phyloP scores from a whole-genome alignment of 1,284 basidiomycete species.

The Irpex rosettiformis region DNA sequence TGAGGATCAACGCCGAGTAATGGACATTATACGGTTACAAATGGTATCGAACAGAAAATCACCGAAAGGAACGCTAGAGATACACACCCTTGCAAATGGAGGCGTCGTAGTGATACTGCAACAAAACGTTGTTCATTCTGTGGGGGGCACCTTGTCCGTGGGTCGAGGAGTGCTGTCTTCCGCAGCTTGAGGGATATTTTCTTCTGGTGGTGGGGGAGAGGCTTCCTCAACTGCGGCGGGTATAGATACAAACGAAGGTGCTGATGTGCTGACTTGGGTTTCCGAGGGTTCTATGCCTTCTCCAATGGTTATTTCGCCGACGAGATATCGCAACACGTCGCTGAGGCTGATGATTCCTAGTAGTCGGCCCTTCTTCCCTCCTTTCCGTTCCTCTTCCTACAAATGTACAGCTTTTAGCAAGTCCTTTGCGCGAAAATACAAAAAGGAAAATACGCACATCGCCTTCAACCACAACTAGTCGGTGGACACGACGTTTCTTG shows the following conservation, averaged over 20 bases:
- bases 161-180: background rate
- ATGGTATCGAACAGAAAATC: constrained; percentile 1
- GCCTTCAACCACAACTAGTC: constrained; percentile 89
- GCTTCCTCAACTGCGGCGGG: background rate
- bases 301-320: constrained; percentile 58
- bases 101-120: background rate
- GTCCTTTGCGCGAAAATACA: constrained; percentile 2
- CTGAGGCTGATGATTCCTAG: constrained; percentile 89
- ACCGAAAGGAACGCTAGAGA: background rate
- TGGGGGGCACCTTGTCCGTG: background rate
- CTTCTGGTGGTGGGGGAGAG: background rate
- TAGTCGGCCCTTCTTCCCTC: constrained; percentile 79
- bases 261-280: constrained; percentile 1
- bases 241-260: background rate
- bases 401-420: constrained; percentile 9
- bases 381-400: constrained; percentile 73
- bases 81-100: background rate
- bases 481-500: constrained; percentile 90
- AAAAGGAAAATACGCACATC: constrained; percentile 58
- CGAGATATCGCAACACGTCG: constrained; percentile 86
- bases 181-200: background rate
- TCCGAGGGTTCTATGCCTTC: constrained; percentile 32
- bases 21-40: constrained; percentile 1
- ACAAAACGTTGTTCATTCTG: background rate
- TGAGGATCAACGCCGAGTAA: background rate